Evolutionary conservation across 192 early-diverging fungal species (phyloP).

Genomic region (Oehlia diaphana): DNA sequence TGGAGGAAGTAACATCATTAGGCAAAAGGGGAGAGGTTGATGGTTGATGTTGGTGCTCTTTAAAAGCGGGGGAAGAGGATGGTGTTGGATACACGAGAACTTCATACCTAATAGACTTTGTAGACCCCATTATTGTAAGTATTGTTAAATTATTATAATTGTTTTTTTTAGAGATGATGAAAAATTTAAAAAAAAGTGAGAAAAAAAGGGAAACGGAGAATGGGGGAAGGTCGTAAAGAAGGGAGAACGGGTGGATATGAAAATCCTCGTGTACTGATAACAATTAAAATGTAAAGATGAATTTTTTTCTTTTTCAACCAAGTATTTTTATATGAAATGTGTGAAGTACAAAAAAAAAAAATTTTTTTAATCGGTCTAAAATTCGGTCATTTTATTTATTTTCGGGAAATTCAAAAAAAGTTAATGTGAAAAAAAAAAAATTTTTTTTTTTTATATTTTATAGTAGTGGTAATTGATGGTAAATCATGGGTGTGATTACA

Average conservation of each 20-base stretch:
- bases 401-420: not conserved
- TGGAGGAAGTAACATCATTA: not conserved
- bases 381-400: not conserved
- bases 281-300: not conserved
- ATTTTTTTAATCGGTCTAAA: not conserved
- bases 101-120: conserved; percentile 6
- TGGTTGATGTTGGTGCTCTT: not conserved
- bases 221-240: not conserved
- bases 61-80: not conserved
- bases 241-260: not conserved
- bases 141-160: too few relatives aligned
- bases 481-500: not conserved
- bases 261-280: not conserved
- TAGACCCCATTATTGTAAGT: not conserved
- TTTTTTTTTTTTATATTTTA: not conserved
- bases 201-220: not conserved
- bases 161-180: too few relatives aligned
- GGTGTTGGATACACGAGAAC: conserved; percentile 5
- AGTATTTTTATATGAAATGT: not conserved
- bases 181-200: not conserved
- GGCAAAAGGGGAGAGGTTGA: not conserved
- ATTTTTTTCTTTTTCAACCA: not conserved
- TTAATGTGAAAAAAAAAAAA: not conserved
- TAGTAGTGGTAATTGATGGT: not conserved
- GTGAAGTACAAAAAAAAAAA: not conserved